Evolutionary conservation across 192 early-diverging fungal genomes (phyloP), one percentile per base, ranked within the genome.

Genomic region (Spinellus fusiger): DNA sequence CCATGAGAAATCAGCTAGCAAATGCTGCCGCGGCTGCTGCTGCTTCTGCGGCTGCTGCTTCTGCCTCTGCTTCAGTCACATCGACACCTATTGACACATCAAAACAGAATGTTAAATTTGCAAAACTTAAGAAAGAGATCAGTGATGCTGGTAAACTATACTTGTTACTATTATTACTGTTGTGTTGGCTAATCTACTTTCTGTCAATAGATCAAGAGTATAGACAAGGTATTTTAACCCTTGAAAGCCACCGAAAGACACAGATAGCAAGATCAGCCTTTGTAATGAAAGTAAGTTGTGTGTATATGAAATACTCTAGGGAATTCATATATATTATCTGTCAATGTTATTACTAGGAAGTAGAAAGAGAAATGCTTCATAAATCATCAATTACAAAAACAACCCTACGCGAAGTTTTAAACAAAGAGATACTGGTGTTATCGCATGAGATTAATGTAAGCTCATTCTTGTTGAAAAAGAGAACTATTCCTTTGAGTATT

Each of bases 61-160:
- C 60, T 49, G 37, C 65, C 23, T 38, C 59, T 7, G 58, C 49
- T 20, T 55, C 54, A 18, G 63, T 58, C 7, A 35, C 48, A 2
- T 31, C 58, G 10, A 35, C 60, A 25, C 27, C 49, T 15, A 25
- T 53, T n/a, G 72, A 74, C 48, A 40, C 59, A 10, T 56, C 47
- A 20, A 69, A 69, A 33, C 72, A 68, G 31, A 74, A 61, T 52
- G 54, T 54, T 1, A 64, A 59, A 55, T 57, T 58, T 32, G 72
- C 72, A 50, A 74, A 74, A 54, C 38, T 59, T 22, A 74, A 74
- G 47, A 74, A 74, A 31, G 72, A 74, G 34, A 69, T 74, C n/a
- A 52, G 48, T 9, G 72, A 74, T 20, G 44, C 59, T 26, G 72
- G 67, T 63, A 59, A 58, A 54, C 4, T 54, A 22, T n/a, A n/a